Percentiles rank a stretch among this genome's conserved stretches.
Conservation (phyloP, 208 protist genomes). For the Strigomonas galati region DNA sequence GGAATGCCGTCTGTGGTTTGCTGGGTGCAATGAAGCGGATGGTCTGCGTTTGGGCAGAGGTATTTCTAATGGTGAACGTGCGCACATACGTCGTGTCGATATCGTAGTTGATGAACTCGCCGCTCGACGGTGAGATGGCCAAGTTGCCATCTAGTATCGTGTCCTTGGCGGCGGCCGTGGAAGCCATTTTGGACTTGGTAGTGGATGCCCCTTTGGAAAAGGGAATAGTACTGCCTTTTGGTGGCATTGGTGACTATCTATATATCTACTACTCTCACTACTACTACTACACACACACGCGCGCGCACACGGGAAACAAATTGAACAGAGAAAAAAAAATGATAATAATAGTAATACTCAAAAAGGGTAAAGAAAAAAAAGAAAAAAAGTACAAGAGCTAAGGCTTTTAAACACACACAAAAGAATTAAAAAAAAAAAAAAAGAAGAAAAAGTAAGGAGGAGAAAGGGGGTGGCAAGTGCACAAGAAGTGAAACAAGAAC, state of each 20-base stretch:
- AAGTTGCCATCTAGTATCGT: neutral
- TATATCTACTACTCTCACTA: too few species aligned
- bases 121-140: constrained; percentile 19
- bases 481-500: too few species aligned
- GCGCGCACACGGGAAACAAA: too few species aligned
- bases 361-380: neutral
- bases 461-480: too few species aligned
- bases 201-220: neutral
- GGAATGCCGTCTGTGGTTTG: constrained; percentile 49
- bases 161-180: neutral
- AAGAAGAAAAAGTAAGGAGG: neutral
- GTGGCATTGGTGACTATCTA: neutral
- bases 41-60: constrained; percentile 44
- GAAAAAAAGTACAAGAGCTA: neutral
- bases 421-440: neutral
- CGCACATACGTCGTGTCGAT: constrained; percentile 86
- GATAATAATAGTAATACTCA: neutral
- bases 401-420: neutral
- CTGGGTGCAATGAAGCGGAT: constrained; percentile 75
- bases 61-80: constrained; percentile 79
- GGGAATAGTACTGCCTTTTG: constrained; percentile 3
- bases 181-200: neutral
- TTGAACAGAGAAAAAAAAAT: neutral
- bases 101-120: constrained; percentile 85
- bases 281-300: too few species aligned